These are phyloP conservation scores for Irineochytrium annulatum DNA, from an alignment of 192 early-diverging fungal species.

Conservation along the genomic window DNA sequence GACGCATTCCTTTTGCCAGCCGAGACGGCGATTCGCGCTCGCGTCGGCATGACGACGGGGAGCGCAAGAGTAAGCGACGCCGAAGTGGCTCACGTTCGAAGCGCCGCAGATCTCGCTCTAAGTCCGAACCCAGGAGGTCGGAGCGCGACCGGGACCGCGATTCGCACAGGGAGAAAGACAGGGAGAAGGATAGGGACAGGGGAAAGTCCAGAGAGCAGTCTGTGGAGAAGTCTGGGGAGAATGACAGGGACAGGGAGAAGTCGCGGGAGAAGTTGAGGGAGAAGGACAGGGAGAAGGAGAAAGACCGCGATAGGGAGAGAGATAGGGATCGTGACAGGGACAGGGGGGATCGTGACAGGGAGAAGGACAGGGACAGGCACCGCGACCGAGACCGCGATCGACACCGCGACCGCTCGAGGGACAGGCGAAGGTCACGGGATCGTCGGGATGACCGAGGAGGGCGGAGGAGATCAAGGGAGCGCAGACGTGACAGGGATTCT, in stretches of 20 bases:
- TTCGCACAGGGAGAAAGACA: neutral
- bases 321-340: conserved; percentile 16
- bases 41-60: neutral
- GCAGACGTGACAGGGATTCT: conserved; percentile 9
- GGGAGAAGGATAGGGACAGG: conserved; percentile 16
- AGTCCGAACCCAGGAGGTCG: neutral
- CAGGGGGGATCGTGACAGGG: conserved; percentile 19
- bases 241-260: neutral
- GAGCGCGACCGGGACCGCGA: conserved; percentile 10
- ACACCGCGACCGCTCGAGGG: conserved; percentile 21
- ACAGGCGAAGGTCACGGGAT: conserved; percentile 14
- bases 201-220: neutral
- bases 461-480: conserved; percentile 17
- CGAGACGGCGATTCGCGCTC: neutral
- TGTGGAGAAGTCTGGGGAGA: too few species aligned
- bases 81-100: neutral
- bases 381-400: conserved; percentile 19
- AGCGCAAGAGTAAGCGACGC: neutral
- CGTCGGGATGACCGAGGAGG: conserved; percentile 17
- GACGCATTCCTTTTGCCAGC: neutral
- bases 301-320: conserved; percentile 10
- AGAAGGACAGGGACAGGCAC: conserved; percentile 22
- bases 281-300: conserved; percentile 4
- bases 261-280: neutral
- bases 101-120: neutral